Conservation (phyloP, 345 rosid species). For the Excoecaria agallocha region DNA sequence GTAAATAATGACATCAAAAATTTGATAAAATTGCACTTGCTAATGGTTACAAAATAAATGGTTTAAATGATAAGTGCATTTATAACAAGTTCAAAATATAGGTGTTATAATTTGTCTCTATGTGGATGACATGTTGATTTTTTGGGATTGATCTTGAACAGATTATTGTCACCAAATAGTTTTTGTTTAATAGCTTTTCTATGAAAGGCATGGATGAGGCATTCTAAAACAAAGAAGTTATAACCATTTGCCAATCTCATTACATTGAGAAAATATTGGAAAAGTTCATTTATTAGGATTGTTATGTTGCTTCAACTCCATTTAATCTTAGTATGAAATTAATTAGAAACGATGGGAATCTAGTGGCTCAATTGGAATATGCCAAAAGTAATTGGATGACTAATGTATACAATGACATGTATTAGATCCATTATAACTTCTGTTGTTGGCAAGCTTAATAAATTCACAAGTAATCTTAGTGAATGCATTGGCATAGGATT, state of each 20-base stretch:
- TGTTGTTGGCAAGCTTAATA: neutral
- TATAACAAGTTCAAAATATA: neutral
- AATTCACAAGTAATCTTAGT: neutral
- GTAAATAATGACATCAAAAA: neutral
- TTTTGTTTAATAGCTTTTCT: too few species aligned
- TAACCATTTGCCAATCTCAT: too few species aligned
- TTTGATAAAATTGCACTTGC: neutral
- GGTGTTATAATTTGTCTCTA: neutral
- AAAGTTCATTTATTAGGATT: neutral
- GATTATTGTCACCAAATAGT: too few species aligned
- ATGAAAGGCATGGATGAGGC: too few species aligned
- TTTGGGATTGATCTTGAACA: neutral
- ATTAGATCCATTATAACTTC: neutral
- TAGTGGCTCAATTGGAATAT: constrained; percentile 1
- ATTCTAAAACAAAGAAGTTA: too few species aligned
- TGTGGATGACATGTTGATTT: neutral
- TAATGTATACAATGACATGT: too few species aligned
- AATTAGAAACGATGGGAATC: neutral
- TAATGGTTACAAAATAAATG: neutral
- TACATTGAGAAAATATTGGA: too few species aligned
- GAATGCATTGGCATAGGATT: neutral
- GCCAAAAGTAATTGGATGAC: neutral
- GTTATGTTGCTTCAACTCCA: neutral
- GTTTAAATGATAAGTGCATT: too few species aligned
- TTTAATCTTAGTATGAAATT: neutral